Conservation (phyloP, 2,329 filamentous ascomycete species). For the Phyllosticta citrichinensis region DNA sequence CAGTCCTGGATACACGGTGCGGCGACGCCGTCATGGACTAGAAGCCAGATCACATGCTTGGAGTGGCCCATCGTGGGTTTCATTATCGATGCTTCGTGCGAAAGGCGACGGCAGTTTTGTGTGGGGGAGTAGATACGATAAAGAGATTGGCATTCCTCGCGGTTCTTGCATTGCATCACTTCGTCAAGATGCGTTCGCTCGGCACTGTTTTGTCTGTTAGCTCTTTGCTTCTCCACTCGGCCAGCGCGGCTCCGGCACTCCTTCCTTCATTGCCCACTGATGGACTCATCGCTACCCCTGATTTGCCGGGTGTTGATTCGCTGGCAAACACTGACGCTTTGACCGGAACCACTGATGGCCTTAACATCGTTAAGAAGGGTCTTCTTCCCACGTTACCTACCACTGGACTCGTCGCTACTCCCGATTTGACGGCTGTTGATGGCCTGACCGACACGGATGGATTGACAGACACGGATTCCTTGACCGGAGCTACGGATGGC, state of each 20-base stretch:
- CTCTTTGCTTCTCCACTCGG: neutral
- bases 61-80: neutral
- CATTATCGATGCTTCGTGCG: neutral
- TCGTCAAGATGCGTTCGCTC: neutral
- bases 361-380: neutral
- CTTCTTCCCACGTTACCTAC: neutral
- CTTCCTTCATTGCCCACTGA: neutral
- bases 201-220: neutral
- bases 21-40: neutral
- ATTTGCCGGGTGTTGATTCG: neutral
- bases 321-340: neutral
- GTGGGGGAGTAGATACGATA: neutral
- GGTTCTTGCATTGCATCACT: neutral
- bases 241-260: neutral
- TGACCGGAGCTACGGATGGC: neutral
- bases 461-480: neutral
- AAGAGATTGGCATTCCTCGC: neutral
- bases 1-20: neutral
- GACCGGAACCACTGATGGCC: neutral
- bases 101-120: neutral
- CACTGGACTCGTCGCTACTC: neutral
- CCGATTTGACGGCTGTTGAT: neutral
- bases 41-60: neutral
- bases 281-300: neutral
- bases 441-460: neutral